phyloP scores from a whole-genome alignment of 2,329 filamentous ascomycete species.

The Pestalotiopsis sp. region DNA sequence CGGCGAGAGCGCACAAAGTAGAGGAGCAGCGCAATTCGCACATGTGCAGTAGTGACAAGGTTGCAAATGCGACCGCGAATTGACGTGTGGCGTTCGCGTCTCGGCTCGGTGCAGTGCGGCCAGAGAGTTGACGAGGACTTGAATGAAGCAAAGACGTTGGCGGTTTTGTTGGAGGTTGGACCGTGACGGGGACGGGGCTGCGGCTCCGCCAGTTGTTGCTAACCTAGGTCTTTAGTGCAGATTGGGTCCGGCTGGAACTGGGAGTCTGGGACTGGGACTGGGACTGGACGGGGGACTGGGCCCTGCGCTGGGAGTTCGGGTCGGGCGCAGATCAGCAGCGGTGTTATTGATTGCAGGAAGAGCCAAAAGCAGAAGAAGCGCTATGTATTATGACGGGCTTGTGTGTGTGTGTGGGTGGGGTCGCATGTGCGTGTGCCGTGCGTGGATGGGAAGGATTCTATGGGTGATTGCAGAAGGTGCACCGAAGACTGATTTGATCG shows the following conservation, averaged over 20 bases:
- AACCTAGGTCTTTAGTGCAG: not conserved
- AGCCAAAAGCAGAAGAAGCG: not conserved
- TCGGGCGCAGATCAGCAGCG: not conserved
- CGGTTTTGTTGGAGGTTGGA: not conserved
- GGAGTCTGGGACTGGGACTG: not conserved
- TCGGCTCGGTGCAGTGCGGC: not conserved
- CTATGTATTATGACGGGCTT: not conserved
- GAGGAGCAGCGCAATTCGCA: not conserved
- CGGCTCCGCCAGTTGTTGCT: not conserved
- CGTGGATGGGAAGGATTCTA: not conserved
- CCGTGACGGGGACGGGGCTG: not conserved
- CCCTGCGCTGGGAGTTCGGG: not conserved
- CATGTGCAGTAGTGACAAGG: not conserved
- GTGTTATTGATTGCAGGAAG: not conserved
- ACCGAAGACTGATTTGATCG: not conserved
- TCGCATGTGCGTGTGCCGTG: not conserved
- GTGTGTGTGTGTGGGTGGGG: not conserved
- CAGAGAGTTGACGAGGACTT: not conserved
- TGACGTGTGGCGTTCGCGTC: slow-evolving; percentile 3
- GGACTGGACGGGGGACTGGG: not conserved
- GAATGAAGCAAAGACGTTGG: not conserved
- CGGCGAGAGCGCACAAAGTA: not conserved
- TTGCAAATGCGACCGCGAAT: slow-evolving; percentile 6
- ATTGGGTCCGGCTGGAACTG: not conserved
- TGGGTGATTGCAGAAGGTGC: not conserved